Conservation (phyloP, 2,329 filamentous ascomycete species). For the Botrytis hyacinthi region DNA sequence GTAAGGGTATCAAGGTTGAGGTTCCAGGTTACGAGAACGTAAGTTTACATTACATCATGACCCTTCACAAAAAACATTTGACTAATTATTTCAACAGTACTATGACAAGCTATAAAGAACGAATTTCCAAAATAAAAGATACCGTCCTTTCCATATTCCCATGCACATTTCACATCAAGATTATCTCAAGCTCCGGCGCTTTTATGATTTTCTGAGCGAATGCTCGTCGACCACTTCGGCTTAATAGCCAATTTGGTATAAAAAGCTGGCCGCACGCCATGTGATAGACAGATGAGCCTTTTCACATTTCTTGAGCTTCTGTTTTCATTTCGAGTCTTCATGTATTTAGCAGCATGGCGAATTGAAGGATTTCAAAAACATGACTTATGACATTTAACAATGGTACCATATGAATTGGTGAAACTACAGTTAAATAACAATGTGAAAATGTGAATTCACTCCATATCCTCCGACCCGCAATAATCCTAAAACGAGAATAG, state of each 20-base stretch:
- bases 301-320: conserved; percentile 30
- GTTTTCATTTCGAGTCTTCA: conserved; percentile 31
- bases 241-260: conserved; percentile 29
- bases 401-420: background rate
- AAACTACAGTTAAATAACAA: background rate
- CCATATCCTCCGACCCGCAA: fast-evolving
- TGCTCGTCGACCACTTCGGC: conserved; percentile 27
- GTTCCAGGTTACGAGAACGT: conserved; percentile 94
- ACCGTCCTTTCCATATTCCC: conserved; percentile 30
- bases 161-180: conserved; percentile 29
- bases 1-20: conserved; percentile 98
- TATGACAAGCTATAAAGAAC: conserved; percentile 92
- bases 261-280: conserved; percentile 33
- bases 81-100: conserved; percentile 64
- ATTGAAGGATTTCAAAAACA: conserved; percentile 32
- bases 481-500: background rate
- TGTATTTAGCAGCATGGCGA: conserved; percentile 38
- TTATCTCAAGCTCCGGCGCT: conserved; percentile 30
- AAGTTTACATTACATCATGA: conserved; percentile 49
- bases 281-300: conserved; percentile 31
- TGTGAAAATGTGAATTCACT: too few species aligned
- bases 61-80: conserved; percentile 20
- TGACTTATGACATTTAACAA: conserved; percentile 12
- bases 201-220: conserved; percentile 36
- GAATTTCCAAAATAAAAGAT: conserved; percentile 37